Base-by-base conservation (phyloP, 768 basidiomycete genomes). In the Macrolepiota dolichaula region DNA sequence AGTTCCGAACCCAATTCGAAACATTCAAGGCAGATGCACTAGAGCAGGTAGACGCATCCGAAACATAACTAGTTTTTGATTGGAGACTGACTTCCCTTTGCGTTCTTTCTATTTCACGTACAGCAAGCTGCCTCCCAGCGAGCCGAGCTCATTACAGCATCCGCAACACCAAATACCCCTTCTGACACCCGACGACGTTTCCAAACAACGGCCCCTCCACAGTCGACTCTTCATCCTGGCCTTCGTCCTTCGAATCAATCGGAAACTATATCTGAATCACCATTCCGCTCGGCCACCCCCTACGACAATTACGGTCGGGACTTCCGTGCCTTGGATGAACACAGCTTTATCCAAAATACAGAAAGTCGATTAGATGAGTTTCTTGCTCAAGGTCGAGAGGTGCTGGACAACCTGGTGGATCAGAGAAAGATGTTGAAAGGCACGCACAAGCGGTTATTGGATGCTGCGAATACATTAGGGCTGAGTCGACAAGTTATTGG, bases 371-470 rank as follows among this genome's bases (percentile, higher is more conserved):
- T 99, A 62, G 97, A 99, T 64, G 90, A 91, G 15, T 98, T 96
- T 70, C 76, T 99, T 52, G 87, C 92, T 0, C 96, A 98, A 71
- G 97, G 97, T 1, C 80, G 90, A 59, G 93, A 95, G 36, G 94
- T 94, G 19, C 73, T 97, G 68, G 93, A 96, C 64, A 96, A 95
- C 70, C 76, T 99, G 38, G 86, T 92, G 49, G 96, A 95, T 71
- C 97, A 99, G 75, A 79, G 94, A 62, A 91, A 91, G 69, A 86
- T 98, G 72, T 78, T 99, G 61, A 98, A 98, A 74, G 96, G 94
- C n/a, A 98, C 97, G 0, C 90, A 93, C 70, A 82, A 86, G 66
- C 81, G 92, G 57, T 74, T 99, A 53, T 74, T 97, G 59, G 89
- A 92, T 70, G 89, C 94, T 46, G 97, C 96, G 51, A 98, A 97